Evolutionary conservation across 2,329 filamentous ascomycete species (phyloP).

Genomic region (Laburnicola sp.): DNA sequence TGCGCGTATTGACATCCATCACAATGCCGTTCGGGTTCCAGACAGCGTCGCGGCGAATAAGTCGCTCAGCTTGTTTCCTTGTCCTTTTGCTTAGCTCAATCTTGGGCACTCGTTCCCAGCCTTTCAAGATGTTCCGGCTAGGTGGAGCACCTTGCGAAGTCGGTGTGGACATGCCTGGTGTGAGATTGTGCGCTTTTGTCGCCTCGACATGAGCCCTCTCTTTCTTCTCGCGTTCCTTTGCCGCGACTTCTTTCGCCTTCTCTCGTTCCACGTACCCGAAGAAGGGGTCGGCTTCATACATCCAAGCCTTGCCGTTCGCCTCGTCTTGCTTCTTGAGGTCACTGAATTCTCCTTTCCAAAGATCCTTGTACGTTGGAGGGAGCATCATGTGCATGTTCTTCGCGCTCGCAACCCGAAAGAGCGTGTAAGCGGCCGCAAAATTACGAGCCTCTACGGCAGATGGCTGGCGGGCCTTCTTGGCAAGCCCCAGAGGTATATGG

Average conservation of each 20-base stretch:
- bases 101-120: conserved; percentile 83
- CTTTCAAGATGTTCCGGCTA: conserved; percentile 60
- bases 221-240: conserved; percentile 75
- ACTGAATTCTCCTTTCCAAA: conserved; percentile 89
- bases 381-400: conserved; percentile 94
- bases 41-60: conserved; percentile 75
- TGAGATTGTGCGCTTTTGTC: conserved; percentile 64
- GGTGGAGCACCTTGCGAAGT: conserved; percentile 33
- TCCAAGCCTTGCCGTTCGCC: conserved; percentile 76
- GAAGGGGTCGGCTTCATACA: conserved; percentile 97
- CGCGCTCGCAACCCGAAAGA: conserved; percentile 92
- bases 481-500: conserved; percentile 75
- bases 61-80: conserved; percentile 73
- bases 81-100: conserved; percentile 90
- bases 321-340: conserved; percentile 79
- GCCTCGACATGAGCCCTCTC: conserved; percentile 57
- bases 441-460: conserved; percentile 89
- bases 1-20: conserved; percentile 62
- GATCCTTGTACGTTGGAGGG: conserved; percentile 81
- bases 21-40: conserved; percentile 83
- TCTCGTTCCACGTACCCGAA: conserved; percentile 76
- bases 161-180: conserved; percentile 37
- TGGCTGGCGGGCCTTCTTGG: conserved; percentile 72
- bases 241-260: conserved; percentile 71
- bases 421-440: conserved; percentile 86